Base-by-base conservation (phyloP, 768 basidiomycete species). In the Mycena olivaceomarginata region DNA sequence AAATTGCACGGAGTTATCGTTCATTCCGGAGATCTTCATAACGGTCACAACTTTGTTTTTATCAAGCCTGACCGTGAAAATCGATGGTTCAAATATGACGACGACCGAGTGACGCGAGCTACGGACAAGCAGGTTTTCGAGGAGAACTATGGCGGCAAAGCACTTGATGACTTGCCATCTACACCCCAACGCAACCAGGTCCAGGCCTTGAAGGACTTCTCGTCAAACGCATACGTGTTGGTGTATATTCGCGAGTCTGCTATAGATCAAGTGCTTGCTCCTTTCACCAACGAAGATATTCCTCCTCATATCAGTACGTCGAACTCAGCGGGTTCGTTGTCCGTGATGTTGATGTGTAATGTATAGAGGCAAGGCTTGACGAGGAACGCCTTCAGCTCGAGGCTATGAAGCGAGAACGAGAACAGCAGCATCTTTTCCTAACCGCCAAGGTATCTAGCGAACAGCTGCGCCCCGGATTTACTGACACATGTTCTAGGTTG, bases 381-480 rank as follows among this genome's bases (percentile, higher is more conserved):
- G 96, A 97, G 82, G 98, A 99, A 84, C 92, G 97, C 74, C 89
- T 97, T 74, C 96, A 98, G 82, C 89, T 95, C 39, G 98, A 99
- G 83, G 95, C 96, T 22, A 97, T 97, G 90, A 97, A 97, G 87
- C 89, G 96, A 77, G 98, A 99, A 85, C 93, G 97, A 75, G 98
- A 99, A 84, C 98, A 99, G 85, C 98, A 99, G 84, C 98, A 99
- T 86, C 88, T 99, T 7, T 99, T 98, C 89, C 88, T 99, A 99
- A 31, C 31, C 31, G 31, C 31, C 31, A 31, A 31, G 31, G 31
- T 31, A 31, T 1, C 31, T 31, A 31, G 31, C 3, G 31, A 31
- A 31, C 31, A 31, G 3, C 31, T 31, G 1, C 31, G 31, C 3
- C 31, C 31, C 31, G 31, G 31, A 31, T 31, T 31, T 31, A 31